Percentiles rank a stretch among this genome's conserved stretches.
These are phyloP conservation scores for Arachis monticola DNA, from an alignment of 331 rosid species.

Conservation along the genomic window DNA sequence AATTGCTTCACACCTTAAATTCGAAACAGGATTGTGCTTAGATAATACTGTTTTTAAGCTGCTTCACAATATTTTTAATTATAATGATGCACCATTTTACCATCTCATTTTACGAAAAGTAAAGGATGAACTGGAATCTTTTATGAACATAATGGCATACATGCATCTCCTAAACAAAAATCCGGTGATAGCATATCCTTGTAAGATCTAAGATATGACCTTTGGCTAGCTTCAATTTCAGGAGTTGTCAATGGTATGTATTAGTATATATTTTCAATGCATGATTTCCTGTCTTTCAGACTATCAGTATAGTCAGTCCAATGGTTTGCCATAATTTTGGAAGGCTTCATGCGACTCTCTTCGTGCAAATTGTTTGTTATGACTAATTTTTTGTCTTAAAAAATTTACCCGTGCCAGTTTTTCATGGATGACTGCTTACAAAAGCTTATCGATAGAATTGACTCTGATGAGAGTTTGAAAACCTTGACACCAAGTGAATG, in stretches of 20 bases:
- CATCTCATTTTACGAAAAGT: background rate
- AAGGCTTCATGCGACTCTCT: slow-evolving; percentile 13
- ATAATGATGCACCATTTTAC: background rate
- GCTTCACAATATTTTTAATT: background rate
- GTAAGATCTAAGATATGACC: slow-evolving; percentile 6
- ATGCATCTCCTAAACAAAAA: background rate
- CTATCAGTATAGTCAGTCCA: slow-evolving; percentile 25
- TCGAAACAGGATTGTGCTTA: slow-evolving; percentile 25
- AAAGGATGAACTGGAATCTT: background rate
- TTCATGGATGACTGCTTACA: slow-evolving; percentile 97
- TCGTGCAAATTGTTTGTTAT: slow-evolving; percentile 18
- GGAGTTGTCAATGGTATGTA: slow-evolving; percentile 23
- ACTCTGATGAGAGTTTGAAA: slow-evolving; percentile 63
- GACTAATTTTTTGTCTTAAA: background rate
- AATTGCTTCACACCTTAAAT: slow-evolving; percentile 13
- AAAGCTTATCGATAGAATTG: slow-evolving; percentile 69
- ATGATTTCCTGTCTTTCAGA: background rate
- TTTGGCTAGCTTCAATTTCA: slow-evolving; percentile 7
- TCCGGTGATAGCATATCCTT: background rate
- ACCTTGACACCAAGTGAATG: slow-evolving; percentile 66
- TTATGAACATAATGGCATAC: slow-evolving; percentile 11
- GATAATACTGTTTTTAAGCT: slow-evolving; percentile 30
- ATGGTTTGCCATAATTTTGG: slow-evolving; percentile 23
- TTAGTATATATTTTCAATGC: slow-evolving; percentile 18
- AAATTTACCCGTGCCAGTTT: slow-evolving; percentile 53